A percentile compares a stretch with the other conserved stretches of the same genome.
Evolutionary conservation across 148 eudicot genomes (phyloP).

Genomic region (Fallopia convolvulus): DNA sequence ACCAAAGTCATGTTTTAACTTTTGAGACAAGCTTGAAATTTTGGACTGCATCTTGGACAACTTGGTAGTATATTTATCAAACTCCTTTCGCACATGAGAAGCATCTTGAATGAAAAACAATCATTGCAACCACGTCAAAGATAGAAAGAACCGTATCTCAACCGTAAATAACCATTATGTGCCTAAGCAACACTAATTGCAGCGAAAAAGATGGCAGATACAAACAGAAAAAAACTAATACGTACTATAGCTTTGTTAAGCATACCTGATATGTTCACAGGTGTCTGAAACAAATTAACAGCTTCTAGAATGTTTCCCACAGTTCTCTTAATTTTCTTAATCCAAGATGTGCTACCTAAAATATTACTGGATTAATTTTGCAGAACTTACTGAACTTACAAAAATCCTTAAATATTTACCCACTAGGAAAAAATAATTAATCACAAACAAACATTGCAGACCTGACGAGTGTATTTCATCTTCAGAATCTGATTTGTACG

Average conservation of each 20-base stretch:
- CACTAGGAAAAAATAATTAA: not conserved
- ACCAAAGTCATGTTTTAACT: slow-evolving; percentile 86
- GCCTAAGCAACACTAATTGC: not conserved
- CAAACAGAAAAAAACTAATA: slow-evolving; percentile 16
- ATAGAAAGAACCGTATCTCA: not conserved
- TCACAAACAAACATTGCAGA: slow-evolving; percentile 15
- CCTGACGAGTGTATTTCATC: slow-evolving; percentile 63
- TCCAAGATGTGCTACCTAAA: slow-evolving; percentile 61
- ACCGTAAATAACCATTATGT: not conserved
- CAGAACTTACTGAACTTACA: not conserved
- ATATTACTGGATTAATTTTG: not conserved
- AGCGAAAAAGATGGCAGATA: not conserved
- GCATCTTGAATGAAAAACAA: slow-evolving; percentile 48
- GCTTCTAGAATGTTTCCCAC: slow-evolving; percentile 63
- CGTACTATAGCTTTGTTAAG: not conserved
- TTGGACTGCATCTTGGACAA: slow-evolving; percentile 87
- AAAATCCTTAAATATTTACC: not conserved
- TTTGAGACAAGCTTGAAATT: slow-evolving; percentile 76
- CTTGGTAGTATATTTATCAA: slow-evolving; percentile 68
- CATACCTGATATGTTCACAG: slow-evolving; percentile 73
- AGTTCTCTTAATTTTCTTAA: slow-evolving; percentile 79
- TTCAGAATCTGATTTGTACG: slow-evolving; percentile 56
- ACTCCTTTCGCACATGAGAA: slow-evolving; percentile 84
- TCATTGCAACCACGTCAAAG: not conserved
- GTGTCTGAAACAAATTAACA: slow-evolving; percentile 76